These are phyloP conservation scores for Trypanosoma conorhini DNA, from an alignment of 208 protist genomes.

Conservation along the genomic window DNA sequence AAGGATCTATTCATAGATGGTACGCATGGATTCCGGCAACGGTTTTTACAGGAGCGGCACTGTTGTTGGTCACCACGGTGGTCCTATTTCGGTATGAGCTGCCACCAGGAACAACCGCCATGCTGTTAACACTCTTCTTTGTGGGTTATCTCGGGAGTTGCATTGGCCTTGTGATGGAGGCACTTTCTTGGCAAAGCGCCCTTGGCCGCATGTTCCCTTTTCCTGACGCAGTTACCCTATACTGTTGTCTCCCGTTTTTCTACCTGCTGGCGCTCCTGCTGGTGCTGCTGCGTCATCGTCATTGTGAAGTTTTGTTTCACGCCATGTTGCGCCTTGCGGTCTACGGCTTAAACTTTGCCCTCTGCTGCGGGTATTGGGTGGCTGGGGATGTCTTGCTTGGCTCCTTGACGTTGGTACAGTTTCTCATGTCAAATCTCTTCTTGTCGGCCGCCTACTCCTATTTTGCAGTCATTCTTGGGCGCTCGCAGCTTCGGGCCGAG, in stretches of 20 bases:
- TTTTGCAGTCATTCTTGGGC: constrained; percentile 36
- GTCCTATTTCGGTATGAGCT: constrained; percentile 29
- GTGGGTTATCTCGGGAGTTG: constrained; percentile 60
- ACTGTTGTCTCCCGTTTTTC: constrained; percentile 54
- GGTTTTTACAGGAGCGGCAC: constrained; percentile 42
- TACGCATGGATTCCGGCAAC: constrained; percentile 67
- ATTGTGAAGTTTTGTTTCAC: constrained; percentile 37
- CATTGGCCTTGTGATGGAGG: constrained; percentile 59
- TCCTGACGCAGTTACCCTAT: constrained; percentile 61
- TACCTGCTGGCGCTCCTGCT: constrained; percentile 40
- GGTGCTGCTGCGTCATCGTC: constrained; percentile 23
- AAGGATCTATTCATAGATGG: constrained; percentile 51
- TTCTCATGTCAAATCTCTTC: constrained; percentile 48
- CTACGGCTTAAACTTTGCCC: constrained; percentile 62
- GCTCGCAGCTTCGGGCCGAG: constrained; percentile 15
- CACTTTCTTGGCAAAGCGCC: constrained; percentile 57
- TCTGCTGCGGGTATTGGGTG: constrained; percentile 69
- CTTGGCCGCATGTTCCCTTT: constrained; percentile 66
- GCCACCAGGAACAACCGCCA: constrained; percentile 24
- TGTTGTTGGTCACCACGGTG: constrained; percentile 27
- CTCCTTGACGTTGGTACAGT: constrained; percentile 51
- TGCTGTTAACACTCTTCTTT: constrained; percentile 43
- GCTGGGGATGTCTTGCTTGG: constrained; percentile 54
- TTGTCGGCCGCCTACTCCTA: constrained; percentile 54
- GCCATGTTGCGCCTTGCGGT: constrained; percentile 42